A percentile compares a stretch with the other conserved stretches of the same genome.
phyloP scores from a whole-genome alignment of 2,329 filamentous ascomycete genomes.

The Exophiala oligosperma region DNA sequence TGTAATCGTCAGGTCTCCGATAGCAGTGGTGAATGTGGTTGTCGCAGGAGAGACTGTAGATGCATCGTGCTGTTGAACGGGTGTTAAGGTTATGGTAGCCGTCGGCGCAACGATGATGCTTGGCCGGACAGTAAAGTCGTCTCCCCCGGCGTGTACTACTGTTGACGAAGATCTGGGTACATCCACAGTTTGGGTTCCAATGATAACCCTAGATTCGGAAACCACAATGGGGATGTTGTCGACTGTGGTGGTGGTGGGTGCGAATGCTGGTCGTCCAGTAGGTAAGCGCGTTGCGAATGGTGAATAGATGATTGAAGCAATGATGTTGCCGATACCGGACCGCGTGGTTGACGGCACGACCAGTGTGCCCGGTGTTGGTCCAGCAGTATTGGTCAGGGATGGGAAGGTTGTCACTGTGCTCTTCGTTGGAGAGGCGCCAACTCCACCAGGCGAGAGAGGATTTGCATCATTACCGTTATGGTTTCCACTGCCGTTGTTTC shows the following conservation, averaged over 20 bases:
- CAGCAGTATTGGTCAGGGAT: background rate
- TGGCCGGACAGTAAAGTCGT: constrained; percentile 23
- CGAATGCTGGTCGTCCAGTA: background rate
- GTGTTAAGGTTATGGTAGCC: constrained; percentile 20
- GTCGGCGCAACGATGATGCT: constrained; percentile 22
- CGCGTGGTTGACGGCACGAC: constrained; percentile 10
- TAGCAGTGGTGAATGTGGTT: constrained; percentile 14
- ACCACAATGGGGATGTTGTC: constrained; percentile 24
- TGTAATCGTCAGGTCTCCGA: constrained; percentile 25
- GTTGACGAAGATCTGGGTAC: constrained; percentile 21
- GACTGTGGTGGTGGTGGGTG: constrained; percentile 19
- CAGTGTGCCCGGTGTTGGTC: background rate
- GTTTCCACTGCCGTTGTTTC: background rate
- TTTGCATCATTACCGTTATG: background rate
- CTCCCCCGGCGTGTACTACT: constrained; percentile 19
- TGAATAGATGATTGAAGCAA: constrained; percentile 25
- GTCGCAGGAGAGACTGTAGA: constrained; percentile 6
- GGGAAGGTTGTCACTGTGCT: background rate
- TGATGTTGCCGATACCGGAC: constrained; percentile 22
- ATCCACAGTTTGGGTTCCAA: constrained; percentile 24
- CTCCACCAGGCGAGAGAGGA: background rate
- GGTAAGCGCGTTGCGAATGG: constrained; percentile 17
- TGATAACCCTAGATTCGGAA: constrained; percentile 22
- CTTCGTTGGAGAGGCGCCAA: background rate
- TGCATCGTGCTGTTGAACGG: constrained; percentile 6